phyloP scores from a whole-genome alignment of 139 green algal genomes.

The Picochlorum sp. region DNA sequence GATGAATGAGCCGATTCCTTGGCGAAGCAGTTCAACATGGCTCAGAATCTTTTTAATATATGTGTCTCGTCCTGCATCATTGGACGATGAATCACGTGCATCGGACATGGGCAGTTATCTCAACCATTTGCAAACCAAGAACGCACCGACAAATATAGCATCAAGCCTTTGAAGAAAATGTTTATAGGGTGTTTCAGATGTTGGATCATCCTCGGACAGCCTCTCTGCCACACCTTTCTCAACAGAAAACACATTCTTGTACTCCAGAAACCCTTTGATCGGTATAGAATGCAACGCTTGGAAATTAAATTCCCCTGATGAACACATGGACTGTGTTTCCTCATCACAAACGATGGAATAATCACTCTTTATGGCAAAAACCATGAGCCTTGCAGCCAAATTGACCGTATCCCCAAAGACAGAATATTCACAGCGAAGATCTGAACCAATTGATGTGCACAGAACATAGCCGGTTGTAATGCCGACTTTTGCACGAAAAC shows the following conservation, averaged over 20 bases:
- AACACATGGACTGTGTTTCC: not conserved
- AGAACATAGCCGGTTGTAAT: slow-evolving; percentile 74
- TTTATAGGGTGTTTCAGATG: no score
- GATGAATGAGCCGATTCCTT: no score
- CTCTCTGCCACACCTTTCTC: no score
- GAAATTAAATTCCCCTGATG: not conserved
- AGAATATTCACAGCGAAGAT: slow-evolving; percentile 72
- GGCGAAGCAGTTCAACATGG: no score
- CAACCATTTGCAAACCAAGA: no score
- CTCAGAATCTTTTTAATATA: no score
- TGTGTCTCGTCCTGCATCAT: no score
- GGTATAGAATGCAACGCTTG: not conserved
- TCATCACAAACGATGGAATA: slow-evolving; percentile 22
- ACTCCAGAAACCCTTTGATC: not conserved
- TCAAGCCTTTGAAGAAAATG: no score
- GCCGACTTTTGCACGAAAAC: slow-evolving; percentile 28
- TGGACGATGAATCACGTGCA: no score
- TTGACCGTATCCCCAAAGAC: slow-evolving; percentile 83
- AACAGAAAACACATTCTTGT: not conserved
- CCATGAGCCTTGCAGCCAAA: slow-evolving; percentile 67
- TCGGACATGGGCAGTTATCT: no score
- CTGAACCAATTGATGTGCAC: slow-evolving; percentile 64
- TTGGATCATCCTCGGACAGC: no score
- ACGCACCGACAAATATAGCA: no score
- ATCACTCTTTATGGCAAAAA: slow-evolving; percentile 14